Evolutionary conservation across 192 early-diverging fungal genomes (phyloP).

Genomic region (Coemansia sp.): DNA sequence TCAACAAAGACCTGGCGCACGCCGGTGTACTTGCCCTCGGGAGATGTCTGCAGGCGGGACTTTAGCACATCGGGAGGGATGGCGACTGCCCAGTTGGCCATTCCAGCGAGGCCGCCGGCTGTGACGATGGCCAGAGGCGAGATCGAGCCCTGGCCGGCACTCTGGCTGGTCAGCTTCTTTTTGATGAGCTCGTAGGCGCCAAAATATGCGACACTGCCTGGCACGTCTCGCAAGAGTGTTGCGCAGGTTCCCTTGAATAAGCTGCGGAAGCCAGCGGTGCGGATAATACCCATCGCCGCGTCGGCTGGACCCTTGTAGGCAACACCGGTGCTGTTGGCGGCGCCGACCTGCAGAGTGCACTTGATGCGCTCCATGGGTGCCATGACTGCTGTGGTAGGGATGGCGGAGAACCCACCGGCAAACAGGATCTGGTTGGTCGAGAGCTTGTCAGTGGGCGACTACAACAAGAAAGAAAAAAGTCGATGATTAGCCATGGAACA

Average conservation of each 20-base stretch:
- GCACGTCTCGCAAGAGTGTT: constrained; percentile 89
- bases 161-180: constrained; percentile 61
- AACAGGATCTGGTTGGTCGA: constrained; percentile 78
- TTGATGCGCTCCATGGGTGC: constrained; percentile 96
- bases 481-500: not conserved
- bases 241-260: constrained; percentile 95
- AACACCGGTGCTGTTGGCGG: constrained; percentile 33
- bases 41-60: constrained; percentile 69
- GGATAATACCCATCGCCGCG: constrained; percentile 78
- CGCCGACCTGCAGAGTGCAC: constrained; percentile 81
- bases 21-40: constrained; percentile 55
- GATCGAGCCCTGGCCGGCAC: constrained; percentile 70
- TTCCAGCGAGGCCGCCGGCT: constrained; percentile 97
- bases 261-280: constrained; percentile 81
- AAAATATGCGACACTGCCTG: constrained; percentile 95
- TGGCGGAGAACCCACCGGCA: constrained; percentile 94
- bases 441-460: constrained; percentile 44
- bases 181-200: constrained; percentile 92
- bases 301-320: constrained; percentile 91
- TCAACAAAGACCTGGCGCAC: constrained; percentile 55
- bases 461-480: not conserved
- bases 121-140: constrained; percentile 82
- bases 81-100: constrained; percentile 88
- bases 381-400: constrained; percentile 92
- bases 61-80: constrained; percentile 87